Conservation (phyloP, 225 moss, liverwort and hornwort genomes). For the Pleurozium schreberi region DNA sequence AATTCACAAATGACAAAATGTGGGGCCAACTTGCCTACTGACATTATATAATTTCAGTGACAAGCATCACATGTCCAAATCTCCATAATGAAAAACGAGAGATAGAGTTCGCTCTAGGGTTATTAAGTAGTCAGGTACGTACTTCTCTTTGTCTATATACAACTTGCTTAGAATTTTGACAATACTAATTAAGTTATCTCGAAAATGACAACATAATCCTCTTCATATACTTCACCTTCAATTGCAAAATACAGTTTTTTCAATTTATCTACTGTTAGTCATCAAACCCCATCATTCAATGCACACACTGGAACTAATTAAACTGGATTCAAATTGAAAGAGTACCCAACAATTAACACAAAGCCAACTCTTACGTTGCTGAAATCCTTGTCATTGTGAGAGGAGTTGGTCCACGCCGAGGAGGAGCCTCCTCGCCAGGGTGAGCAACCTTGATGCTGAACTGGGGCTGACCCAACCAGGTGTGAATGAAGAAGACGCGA, state of each 20-base stretch:
- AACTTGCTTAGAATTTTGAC: too few relatives aligned
- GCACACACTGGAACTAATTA: slow-evolving; percentile 12
- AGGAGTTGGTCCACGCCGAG: not conserved
- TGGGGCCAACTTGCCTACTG: too few relatives aligned
- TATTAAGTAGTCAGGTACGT: too few relatives aligned
- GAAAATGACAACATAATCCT: not conserved
- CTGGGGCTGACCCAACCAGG: slow-evolving; percentile 16
- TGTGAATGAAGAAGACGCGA: slow-evolving; percentile 17
- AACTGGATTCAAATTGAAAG: not conserved
- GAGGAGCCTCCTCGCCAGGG: not conserved
- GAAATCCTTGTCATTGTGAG: not conserved
- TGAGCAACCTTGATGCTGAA: not conserved
- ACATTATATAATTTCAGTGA: too few relatives aligned
- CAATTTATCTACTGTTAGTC: not conserved
- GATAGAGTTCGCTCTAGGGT: too few relatives aligned
- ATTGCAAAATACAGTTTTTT: not conserved
- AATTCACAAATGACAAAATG: too few relatives aligned
- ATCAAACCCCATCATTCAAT: not conserved
- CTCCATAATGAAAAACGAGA: too few relatives aligned
- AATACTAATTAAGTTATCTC: too few relatives aligned
- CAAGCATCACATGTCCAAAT: too few relatives aligned
- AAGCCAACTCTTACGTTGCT: not conserved
- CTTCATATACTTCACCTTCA: not conserved
- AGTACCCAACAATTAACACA: not conserved
- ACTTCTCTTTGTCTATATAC: too few relatives aligned